Base-by-base conservation (phyloP, 257 asterid genomes). In the Penstemon newberryi region DNA sequence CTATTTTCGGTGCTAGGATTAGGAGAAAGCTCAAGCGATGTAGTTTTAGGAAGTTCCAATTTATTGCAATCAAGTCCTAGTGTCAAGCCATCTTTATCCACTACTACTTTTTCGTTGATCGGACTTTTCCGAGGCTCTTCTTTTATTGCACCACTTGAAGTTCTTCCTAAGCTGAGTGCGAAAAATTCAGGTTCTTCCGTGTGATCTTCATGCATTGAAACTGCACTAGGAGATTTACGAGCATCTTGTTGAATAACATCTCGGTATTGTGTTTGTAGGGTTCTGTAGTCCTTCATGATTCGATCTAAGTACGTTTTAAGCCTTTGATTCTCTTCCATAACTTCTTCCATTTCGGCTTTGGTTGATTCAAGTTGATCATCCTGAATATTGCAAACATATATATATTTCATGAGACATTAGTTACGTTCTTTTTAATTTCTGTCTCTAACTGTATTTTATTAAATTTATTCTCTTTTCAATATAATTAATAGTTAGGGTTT, bases 321-420 rank as follows among this genome's bases (percentile, higher is more conserved):
- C 75, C 88, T 75, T 77, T 85, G 88, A 59, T 93, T 93, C 70
- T 93, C 99, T 77, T 88, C 88, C 77, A 83, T 84, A 5, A 90
- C 86, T 75, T 90, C 86, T 4, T 83, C 82, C 81, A 93, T 87
- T 75, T 93, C 96, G 19, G 84, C 88, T 79, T 87, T 90, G 0
- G 87, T 70, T 52, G 88, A 83, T 69, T 86, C 89, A 2, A 93
- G 73, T 43, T 73, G 77, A 25, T 82, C 82, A 8, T 81, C 86
- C 82, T 25, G 33, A 82, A 10, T 15, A 15, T 83, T 82, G 75
- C 74, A 65, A 49, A 7, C 25, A 51, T 7, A 15, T 38, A 39
- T n/a, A 11, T n/a, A 40, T 10, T 42, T 40, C 42, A 40, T 9
- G 42, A 43, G 8, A 40, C 3, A 61, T 8, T n/a, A 40, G 36